A percentile compares a stretch with the other conserved stretches of the same genome.
Conservation (phyloP, 176 grass and related monocot genomes). For the Triticum urartu region DNA sequence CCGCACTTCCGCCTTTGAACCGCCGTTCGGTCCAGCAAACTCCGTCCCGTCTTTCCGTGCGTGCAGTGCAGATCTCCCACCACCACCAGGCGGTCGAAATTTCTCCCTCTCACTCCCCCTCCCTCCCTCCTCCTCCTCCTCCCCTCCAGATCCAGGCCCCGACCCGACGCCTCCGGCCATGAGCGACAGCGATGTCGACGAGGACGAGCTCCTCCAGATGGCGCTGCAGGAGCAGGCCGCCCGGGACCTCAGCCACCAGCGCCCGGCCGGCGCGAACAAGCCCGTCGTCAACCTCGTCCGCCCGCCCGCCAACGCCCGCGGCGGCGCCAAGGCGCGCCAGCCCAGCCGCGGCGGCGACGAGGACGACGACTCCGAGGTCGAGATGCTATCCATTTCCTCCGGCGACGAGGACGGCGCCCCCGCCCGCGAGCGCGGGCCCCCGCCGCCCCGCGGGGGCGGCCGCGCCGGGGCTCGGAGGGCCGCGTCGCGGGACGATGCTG, state of each 20-base stretch:
- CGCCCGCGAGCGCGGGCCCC: constrained; percentile 50
- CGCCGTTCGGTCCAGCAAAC: neutral
- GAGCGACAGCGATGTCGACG: constrained; percentile 93
- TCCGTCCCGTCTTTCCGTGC: neutral
- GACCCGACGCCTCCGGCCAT: constrained; percentile 39
- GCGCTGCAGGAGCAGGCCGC: constrained; percentile 90
- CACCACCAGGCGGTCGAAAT: neutral
- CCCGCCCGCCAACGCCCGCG: constrained; percentile 36
- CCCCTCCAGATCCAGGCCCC: constrained; percentile 33
- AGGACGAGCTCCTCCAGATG: constrained; percentile 98
- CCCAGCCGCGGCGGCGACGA: constrained; percentile 73
- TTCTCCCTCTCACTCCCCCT: neutral
- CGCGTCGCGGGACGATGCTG: constrained; percentile 68
- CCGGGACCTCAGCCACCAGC: constrained; percentile 90
- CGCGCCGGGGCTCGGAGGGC: constrained; percentile 49
- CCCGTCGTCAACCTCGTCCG: constrained; percentile 94
- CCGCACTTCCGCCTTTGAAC: neutral
- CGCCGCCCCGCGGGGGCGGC: constrained; percentile 41
- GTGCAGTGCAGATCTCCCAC: neutral
- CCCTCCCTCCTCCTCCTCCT: neutral
- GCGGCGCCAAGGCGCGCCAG: constrained; percentile 32
- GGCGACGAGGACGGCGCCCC: constrained; percentile 75
- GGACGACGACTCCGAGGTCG: constrained; percentile 92
- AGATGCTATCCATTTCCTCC: constrained; percentile 93
- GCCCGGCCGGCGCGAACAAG: constrained; percentile 56